A percentile compares a stretch with the other conserved stretches of the same genome.
These are phyloP conservation scores for Stephanodiscus minutulus DNA, from an alignment of 108 stramenopile genomes.

Conservation along the genomic window DNA sequence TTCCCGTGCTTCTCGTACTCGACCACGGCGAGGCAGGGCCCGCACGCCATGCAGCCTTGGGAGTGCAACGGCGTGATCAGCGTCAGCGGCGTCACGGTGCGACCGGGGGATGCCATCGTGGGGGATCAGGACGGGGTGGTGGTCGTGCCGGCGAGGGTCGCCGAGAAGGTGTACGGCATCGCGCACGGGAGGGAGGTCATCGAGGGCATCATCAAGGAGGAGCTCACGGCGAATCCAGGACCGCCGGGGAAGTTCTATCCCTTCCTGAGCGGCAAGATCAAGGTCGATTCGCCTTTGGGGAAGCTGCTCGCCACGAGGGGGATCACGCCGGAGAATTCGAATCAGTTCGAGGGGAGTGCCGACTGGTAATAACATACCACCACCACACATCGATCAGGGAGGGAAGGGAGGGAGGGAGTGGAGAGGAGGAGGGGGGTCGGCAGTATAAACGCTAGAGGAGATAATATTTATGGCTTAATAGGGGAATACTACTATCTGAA, in stretches of 20 bases:
- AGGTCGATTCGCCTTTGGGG: slow-evolving; percentile 86
- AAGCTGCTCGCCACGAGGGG: slow-evolving; percentile 83
- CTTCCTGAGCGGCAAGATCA: slow-evolving; percentile 92
- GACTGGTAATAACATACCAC: slow-evolving; percentile 70
- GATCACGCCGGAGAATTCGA: slow-evolving; percentile 89
- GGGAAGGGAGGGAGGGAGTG: too few relatives aligned
- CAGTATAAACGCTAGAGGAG: too few relatives aligned
- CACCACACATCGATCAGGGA: neutral
- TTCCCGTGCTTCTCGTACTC: slow-evolving; percentile 78
- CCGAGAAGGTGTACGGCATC: slow-evolving; percentile 85
- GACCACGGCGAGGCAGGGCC: slow-evolving; percentile 64
- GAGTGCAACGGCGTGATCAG: slow-evolving; percentile 83
- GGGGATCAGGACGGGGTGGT: slow-evolving; percentile 94
- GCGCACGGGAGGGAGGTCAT: slow-evolving; percentile 89
- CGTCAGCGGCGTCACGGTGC: slow-evolving; percentile 70
- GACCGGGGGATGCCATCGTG: slow-evolving; percentile 90
- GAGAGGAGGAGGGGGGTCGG: neutral
- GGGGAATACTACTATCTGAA: too few relatives aligned
- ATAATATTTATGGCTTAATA: too few relatives aligned
- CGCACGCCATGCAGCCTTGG: slow-evolving; percentile 92
- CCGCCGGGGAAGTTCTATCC: slow-evolving; percentile 92
- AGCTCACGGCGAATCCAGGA: slow-evolving; percentile 86
- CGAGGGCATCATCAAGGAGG: slow-evolving; percentile 92
- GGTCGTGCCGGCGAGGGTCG: slow-evolving; percentile 87
- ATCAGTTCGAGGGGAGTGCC: slow-evolving; percentile 88